Base-by-base conservation (phyloP, 1,139 yeast genomes). In the Debaryomycetaceae sp. region DNA sequence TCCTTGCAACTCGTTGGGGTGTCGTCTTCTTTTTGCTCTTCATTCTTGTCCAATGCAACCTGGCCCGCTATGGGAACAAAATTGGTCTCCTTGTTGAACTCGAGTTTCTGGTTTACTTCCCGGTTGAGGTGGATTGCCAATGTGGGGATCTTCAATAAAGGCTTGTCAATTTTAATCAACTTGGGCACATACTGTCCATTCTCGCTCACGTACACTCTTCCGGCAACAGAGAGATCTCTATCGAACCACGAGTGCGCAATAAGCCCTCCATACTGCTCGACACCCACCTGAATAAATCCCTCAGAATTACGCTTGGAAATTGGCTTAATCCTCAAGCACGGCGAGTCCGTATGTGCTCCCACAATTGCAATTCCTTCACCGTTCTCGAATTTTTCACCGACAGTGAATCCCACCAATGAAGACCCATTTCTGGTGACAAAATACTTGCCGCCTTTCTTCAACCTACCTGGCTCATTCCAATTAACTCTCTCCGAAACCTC, bases 341-440 rank as follows among this genome's bases (percentile, higher is more conserved):
- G 98, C 7, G 96, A 86, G 59, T 92, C 98, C 0, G 96, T 88
- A 57, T 89, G 97, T 4, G 96, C 95, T 22, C 98, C 98, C 33
- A 89, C 83, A 43, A 92, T 83, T 6, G 96, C 81, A 44, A 91
- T 75, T 15, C 95, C 94, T 50, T 84, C 81, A 13, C 95, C 95
- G n/a, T 87, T 83, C 39, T 62, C 55, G 79, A 87, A 87, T 41
- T 80, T 59, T 11, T 74, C 75, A 37, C 96, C 96, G 26, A 87
- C 80, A 2, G 83, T 80, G 62, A 92, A 92, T 2, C 96, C 97
- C 48, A 91, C 79, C 33, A 92, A 70, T 1, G 97, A 86, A 3
- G 96, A 86, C 19, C 83, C 87, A 58, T 92, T 92, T 63, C 97
- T 77, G 16, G 95, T 84, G 41, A 87, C 88, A 55, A 70, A 86